Evolutionary conservation across 805 yeast species (phyloP), one percentile per base, ranked within the genome.

Genomic region (Teunomyces pallodes): DNA sequence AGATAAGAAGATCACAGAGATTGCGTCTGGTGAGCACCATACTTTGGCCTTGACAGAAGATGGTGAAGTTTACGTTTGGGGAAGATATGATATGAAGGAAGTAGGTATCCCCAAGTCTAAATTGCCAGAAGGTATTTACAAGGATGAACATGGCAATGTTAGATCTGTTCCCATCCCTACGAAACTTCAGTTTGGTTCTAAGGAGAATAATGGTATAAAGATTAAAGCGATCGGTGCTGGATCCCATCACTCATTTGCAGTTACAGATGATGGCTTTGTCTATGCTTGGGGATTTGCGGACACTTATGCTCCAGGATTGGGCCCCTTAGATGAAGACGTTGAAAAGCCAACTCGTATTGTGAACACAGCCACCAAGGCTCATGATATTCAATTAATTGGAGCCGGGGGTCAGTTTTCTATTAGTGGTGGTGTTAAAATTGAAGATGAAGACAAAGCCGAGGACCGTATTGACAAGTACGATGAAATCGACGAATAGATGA

Each of bases 221-320:
- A 60, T 66, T 39, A 70, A 70, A 49, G 49, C 67, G 0, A 74
- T 92, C 39, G 86, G 95, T 5, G 82, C 86, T 32, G 99, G 99
- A 1, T 85, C 96, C 1, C 98, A 94, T 59, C 99, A 94, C 64
- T 86, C 95, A 2, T 70, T 94, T 47, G 97, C 96, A 1, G 77
- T 91, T 4, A 82, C 95, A 3, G 79, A 75, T 17, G 90, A 88
- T 57, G 99, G 99, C 10, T 72, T 87, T 45, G 87, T 83, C 1
- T 94, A 83, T 71, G 81, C 97, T 1, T 94, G 99, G 99, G 99
- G 99, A 1, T 94, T 91, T 64, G 97, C 95, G 40, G 98, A 92
- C 56, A 91, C 97, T 0, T 94, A 90, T 67, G 99, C 96, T 14
- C 84, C 92, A 29, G 99, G 99, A 9, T 83, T 90, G 50, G 99